Evolutionary conservation across 495 filamentous ascomycete genomes (phyloP).

Genomic region (Darksidea phi): DNA sequence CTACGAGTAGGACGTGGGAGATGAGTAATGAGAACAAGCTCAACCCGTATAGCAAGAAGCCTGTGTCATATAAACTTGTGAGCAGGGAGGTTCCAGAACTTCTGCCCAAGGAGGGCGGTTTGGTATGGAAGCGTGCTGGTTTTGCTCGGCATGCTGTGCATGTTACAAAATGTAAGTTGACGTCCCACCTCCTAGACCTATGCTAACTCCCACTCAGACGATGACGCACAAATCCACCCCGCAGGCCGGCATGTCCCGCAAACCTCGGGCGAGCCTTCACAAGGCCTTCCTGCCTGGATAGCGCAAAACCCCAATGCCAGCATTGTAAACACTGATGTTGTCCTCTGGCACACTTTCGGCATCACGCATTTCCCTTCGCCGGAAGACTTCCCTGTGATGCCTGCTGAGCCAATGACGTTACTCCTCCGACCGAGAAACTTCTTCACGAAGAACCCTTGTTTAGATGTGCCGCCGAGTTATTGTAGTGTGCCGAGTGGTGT

Average conservation of each 20-base stretch:
- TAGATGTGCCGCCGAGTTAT: conserved; percentile 85
- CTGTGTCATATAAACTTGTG: conserved; percentile 87
- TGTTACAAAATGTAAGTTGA: conserved; percentile 78
- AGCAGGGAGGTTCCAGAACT: conserved; percentile 77
- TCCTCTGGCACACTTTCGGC: conserved; percentile 97
- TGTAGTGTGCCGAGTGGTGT: conserved; percentile 63
- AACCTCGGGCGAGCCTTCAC: conserved; percentile 79
- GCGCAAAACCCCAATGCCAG: conserved; percentile 63
- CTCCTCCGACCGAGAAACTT: conserved; percentile 84
- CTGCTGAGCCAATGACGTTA: conserved; percentile 83
- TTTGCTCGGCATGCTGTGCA: conserved; percentile 91
- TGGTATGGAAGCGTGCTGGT: conserved; percentile 92
- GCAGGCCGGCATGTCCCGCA: conserved; percentile 93
- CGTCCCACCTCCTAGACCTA: not conserved
- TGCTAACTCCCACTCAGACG: conserved; percentile 51
- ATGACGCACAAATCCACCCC: conserved; percentile 83
- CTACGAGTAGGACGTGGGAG: conserved; percentile 82
- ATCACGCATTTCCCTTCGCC: conserved; percentile 88
- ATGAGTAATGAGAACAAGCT: conserved; percentile 82
- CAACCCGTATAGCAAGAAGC: conserved; percentile 83
- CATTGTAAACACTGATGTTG: conserved; percentile 83
- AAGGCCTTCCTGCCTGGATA: conserved; percentile 82
- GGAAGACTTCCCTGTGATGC: conserved; percentile 96
- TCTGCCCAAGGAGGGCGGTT: conserved; percentile 76
- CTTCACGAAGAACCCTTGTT: conserved; percentile 77